Base-by-base conservation (phyloP, 2,329 filamentous ascomycete genomes). In the Diplodia seriata region DNA sequence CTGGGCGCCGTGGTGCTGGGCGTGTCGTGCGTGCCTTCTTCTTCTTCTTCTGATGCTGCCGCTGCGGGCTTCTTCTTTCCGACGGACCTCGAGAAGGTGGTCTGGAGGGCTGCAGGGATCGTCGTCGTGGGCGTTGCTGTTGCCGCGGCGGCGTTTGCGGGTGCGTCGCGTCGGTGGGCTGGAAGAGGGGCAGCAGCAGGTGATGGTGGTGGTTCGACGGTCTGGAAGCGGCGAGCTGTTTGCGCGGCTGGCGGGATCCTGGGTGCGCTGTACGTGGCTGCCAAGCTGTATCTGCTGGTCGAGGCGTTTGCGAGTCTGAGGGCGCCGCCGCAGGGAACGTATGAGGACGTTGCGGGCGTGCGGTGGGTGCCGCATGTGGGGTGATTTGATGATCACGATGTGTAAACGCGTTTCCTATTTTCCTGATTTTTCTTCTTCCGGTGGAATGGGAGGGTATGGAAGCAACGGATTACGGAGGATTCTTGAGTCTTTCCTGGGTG, bases 51-150 rank as follows among this genome's bases (percentile, higher is more conserved):
- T 26, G 26, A 26, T 26, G 2, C 26, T 26, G 26, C 26, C 4
- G 26, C 26, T 4, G 40, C 15, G 1, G 40, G 18, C 15, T 18
- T 49, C 15, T 18, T 49, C 18, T 78, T 76, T 54, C 70, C 73
- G 11, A 73, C 71, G 8, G 8, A 15, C 0, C 53, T 68, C 3
- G 76, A 77, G 62, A 67, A 59, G n/a, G 69, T 59, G 51, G 23
- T 73, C 2, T 77, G 75, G 76, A 68, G 64, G 23, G 33, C 14
- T 29, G 33, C 14, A 23, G 36, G 49, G 15, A 9, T 23, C 47
- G 33, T 36, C 14, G 33, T 47, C 43, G n/a, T 47, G 12, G 43
- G 43, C 8, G 43, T 47, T 47, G 43, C 43, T 20, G n/a, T n/a
- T 47, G 43, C 43, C 8, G 18, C 20, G 18, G 43, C n/a, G 43